phyloP scores from a whole-genome alignment of 2,329 filamentous ascomycete species.

The Penicillium polonicum region DNA sequence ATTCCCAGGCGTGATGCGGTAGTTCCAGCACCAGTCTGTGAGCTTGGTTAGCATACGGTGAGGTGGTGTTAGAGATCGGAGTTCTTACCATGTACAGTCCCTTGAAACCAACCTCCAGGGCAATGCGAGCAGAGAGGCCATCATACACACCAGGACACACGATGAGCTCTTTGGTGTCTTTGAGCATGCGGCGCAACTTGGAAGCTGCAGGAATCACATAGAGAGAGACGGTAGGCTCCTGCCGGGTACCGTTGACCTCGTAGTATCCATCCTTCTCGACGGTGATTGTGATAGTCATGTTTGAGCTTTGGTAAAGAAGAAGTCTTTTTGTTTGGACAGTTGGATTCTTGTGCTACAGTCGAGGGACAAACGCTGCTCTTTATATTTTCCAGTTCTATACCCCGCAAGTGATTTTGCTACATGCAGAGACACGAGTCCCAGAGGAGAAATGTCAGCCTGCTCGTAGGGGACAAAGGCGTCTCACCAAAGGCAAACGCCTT shows the following conservation, averaged over 20 bases:
- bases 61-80: neutral
- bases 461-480: neutral
- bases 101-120: conserved; percentile 62
- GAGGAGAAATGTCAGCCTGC: neutral
- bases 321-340: neutral
- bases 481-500: conserved; percentile 7
- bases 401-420: neutral
- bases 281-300: conserved; percentile 34
- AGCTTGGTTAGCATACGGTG: neutral
- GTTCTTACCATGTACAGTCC: conserved; percentile 64
- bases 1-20: conserved; percentile 60
- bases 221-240: conserved; percentile 31
- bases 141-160: conserved; percentile 68
- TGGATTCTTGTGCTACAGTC: neutral
- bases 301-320: neutral
- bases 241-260: conserved; percentile 30
- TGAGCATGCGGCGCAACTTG: conserved; percentile 30
- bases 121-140: conserved; percentile 64
- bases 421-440: neutral
- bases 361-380: conserved; percentile 1
- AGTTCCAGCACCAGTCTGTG: conserved; percentile 62
- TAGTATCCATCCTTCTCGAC: conserved; percentile 36
- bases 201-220: conserved; percentile 31
- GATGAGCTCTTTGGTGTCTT: conserved; percentile 39
- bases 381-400: conserved; percentile 7